Evolutionary conservation across 1,139 yeast species (phyloP).

Genomic region (Arxiozyma slooffiae): DNA sequence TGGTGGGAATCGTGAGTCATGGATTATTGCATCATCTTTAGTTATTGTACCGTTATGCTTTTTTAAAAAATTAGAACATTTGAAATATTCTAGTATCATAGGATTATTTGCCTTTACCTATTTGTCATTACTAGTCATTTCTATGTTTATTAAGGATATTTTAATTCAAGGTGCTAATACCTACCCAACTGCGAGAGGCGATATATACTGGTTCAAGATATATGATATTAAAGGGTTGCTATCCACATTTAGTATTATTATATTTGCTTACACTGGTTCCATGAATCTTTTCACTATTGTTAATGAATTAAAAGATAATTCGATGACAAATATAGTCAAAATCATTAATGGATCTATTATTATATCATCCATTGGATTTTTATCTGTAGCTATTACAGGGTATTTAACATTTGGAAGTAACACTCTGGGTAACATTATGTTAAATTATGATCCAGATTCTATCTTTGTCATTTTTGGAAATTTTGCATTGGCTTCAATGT

Average conservation of each 20-base stretch:
- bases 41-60: conserved; percentile 68
- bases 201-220: conserved; percentile 45
- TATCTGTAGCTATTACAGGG: conserved; percentile 71
- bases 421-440: conserved; percentile 72
- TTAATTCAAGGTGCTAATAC: conserved; percentile 26
- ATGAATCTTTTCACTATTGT: conserved; percentile 88
- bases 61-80: conserved; percentile 65
- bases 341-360: conserved; percentile 49
- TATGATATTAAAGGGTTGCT: conserved; percentile 51
- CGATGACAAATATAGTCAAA: conserved; percentile 40
- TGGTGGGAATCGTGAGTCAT: conserved; percentile 37
- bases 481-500: conserved; percentile 68
- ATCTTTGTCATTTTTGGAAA: conserved; percentile 48
- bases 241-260: conserved; percentile 79
- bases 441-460: conserved; percentile 41
- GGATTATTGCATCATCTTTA: conserved; percentile 57
- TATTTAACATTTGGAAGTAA: conserved; percentile 76
- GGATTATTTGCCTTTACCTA: conserved; percentile 77
- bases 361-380: conserved; percentile 49
- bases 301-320: conserved; percentile 61
- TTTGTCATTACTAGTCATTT: conserved; percentile 61
- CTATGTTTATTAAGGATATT: conserved; percentile 41
- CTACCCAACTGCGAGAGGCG: conserved; percentile 34
- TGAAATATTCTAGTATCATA: conserved; percentile 77
- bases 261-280: conserved; percentile 92